Evolutionary conservation across 1,284 basidiomycete species (phyloP), one percentile per base, ranked within the genome.

Genomic region (Anthracocystis setariae): DNA sequence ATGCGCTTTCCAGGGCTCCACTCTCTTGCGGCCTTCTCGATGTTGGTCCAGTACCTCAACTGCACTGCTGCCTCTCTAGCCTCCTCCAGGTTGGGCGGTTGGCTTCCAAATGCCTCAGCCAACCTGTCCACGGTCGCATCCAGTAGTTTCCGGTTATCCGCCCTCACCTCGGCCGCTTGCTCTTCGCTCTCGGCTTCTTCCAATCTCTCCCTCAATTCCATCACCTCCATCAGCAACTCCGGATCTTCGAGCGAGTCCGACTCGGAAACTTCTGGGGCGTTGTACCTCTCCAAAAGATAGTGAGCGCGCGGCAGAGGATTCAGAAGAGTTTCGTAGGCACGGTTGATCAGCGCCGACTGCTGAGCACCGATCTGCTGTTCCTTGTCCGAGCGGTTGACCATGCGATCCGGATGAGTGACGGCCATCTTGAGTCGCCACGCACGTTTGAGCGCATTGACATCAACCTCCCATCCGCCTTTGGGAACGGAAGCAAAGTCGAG

Each of bases 21-120:
- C 46, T 82, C 80, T 18, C 73, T 60, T 3, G 77, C 71, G 3
- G 80, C 79, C 52, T 79, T 76, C 5, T 78, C 78, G 44, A 82
- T 82, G 47, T 82, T 82, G 25, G 62, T 74, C 80, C 80, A 82
- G 48, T 82, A 82, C 3, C 80, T 69, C 57, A 82, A 56, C 54
- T 79, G 65, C 27, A 81, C 62, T 0, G 76, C 68, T 2, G 74
- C 69, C 45, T 70, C 35, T 12, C 64, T 51, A 1, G 78, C 73
- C 17, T 50, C 57, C 25, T 69, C 66, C 18, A 70, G 43, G 42
- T 80, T 64, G 2, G 68, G 62, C 27, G 76, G 76, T 0, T 25
- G 23, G 17, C 42, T 9, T 15, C 42, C 59, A 42, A 82, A 82
- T 9, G 76, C 79, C 17, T 57, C 8, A 1, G 58, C 61, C n/a